Evolutionary conservation across 2,329 filamentous ascomycete genomes (phyloP).

Genomic region (Neonectria punicea): DNA sequence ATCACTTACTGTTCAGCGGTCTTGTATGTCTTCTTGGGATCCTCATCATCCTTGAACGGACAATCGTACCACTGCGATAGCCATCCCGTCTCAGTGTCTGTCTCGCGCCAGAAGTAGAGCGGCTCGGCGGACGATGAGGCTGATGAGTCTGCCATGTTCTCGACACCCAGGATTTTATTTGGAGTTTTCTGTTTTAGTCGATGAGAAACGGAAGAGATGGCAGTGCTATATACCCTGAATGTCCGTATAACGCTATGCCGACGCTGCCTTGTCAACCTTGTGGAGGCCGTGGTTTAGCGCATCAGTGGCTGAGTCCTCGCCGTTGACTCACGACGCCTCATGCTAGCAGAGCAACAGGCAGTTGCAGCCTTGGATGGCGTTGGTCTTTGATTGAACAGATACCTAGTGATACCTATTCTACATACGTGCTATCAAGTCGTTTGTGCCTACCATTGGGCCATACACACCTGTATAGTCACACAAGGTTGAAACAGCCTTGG

Average conservation of each 20-base stretch:
- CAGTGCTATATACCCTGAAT: slow-evolving; percentile 10
- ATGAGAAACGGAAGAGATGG: background rate
- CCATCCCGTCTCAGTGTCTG: slow-evolving; percentile 60
- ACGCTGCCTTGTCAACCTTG: slow-evolving; percentile 23
- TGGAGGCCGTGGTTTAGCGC: slow-evolving; percentile 10
- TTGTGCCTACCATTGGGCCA: background rate
- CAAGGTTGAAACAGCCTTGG: background rate
- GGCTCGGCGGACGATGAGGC: slow-evolving; percentile 26
- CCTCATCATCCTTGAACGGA: slow-evolving; percentile 56
- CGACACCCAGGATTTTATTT: background rate
- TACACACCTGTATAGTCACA: background rate
- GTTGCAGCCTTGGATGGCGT: background rate
- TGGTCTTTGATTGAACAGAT: background rate
- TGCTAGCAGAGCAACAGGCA: background rate
- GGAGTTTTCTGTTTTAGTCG: background rate
- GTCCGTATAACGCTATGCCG: background rate
- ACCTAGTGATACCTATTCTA: no score
- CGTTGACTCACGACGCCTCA: slow-evolving; percentile 36
- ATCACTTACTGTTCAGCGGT: slow-evolving; percentile 62
- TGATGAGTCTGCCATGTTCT: slow-evolving; percentile 23
- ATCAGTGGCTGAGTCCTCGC: slow-evolving; percentile 29
- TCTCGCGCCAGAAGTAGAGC: slow-evolving; percentile 62
- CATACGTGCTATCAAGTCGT: background rate
- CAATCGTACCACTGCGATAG: slow-evolving; percentile 72
- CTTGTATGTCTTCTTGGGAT: slow-evolving; percentile 52